Evolutionary conservation across 2,329 filamentous ascomycete species (phyloP).

Genomic region (Dactylellina cionopaga): DNA sequence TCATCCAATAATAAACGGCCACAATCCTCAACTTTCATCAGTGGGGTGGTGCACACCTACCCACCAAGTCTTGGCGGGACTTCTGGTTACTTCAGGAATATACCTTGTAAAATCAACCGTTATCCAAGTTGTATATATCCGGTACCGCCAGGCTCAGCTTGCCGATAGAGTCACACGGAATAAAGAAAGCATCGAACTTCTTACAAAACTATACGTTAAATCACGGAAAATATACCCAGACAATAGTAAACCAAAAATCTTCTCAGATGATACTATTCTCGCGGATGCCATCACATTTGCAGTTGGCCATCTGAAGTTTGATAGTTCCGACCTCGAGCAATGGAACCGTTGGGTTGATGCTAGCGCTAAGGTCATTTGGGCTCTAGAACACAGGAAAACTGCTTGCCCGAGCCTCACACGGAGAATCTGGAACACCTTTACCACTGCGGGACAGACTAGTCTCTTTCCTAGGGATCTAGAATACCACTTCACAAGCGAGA

Average conservation of each 20-base stretch:
- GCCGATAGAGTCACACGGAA: conserved; percentile 84
- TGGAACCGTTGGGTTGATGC: background rate
- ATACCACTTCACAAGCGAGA: conserved; percentile 50
- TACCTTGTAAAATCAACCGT: conserved; percentile 79
- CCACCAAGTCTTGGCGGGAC: conserved; percentile 69
- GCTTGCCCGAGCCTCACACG: conserved; percentile 75
- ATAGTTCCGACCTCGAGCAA: background rate
- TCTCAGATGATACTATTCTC: conserved; percentile 1
- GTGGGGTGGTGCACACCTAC: conserved; percentile 4
- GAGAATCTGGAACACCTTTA: conserved; percentile 97
- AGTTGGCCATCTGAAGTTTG: background rate
- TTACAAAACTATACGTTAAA: conserved; percentile 82
- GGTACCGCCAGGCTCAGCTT: conserved; percentile 85
- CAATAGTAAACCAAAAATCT: background rate
- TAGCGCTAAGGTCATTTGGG: conserved; percentile 15
- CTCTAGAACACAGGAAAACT: conserved; percentile 8
- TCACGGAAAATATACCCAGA: background rate
- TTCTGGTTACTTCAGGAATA: conserved; percentile 75
- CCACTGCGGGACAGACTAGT: conserved; percentile 78
- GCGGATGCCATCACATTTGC: conserved; percentile 11
- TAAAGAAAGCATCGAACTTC: conserved; percentile 82
- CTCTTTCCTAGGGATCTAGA: conserved; percentile 86
- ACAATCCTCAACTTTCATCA: background rate
- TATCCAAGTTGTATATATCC: conserved; percentile 83
- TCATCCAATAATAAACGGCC: conserved; percentile 57